Percentiles rank a stretch among this genome's conserved stretches.
Conservation (phyloP, 148 eudicot genomes). For the Limonium bicolor region DNA sequence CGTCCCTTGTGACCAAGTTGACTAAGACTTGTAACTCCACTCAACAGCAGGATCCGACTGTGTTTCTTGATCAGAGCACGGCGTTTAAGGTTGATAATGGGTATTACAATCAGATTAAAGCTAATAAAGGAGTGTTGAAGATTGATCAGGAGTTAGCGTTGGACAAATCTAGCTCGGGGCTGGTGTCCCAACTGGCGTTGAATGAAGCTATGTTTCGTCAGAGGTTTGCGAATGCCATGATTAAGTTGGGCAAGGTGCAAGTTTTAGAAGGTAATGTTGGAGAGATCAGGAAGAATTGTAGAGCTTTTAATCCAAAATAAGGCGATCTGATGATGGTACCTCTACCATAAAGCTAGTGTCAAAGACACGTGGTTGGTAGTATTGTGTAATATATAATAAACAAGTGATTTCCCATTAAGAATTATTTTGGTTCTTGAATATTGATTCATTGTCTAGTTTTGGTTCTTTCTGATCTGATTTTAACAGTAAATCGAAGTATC, state of each 20-base stretch:
- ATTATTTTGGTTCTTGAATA: too few species aligned
- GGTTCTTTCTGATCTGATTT: too few species aligned
- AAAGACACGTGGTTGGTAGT: too few species aligned
- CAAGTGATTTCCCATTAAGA: too few species aligned
- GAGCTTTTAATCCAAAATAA: not conserved
- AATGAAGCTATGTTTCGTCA: not conserved
- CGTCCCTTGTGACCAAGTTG: not conserved
- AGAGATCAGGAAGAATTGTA: constrained; percentile 10
- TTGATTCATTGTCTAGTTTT: too few species aligned
- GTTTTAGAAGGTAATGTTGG: constrained; percentile 2
- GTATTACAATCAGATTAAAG: constrained; percentile 4
- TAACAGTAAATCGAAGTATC: too few species aligned
- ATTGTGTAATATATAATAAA: too few species aligned
- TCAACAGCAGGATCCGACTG: not conserved
- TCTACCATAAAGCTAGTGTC: too few species aligned
- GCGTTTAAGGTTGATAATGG: constrained; percentile 6
- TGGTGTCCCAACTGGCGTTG: not conserved
- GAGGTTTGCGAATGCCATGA: constrained; percentile 12
- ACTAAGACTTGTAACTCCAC: constrained; percentile 2
- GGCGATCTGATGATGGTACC: too few species aligned
- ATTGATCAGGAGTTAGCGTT: constrained; percentile 8
- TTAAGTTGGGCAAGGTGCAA: constrained; percentile 9
- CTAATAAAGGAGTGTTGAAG: constrained; percentile 5
- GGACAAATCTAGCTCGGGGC: not conserved
- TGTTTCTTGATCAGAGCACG: constrained; percentile 8